Conservation (phyloP, 1,139 yeast species). For the Waltiozyma solani region DNA sequence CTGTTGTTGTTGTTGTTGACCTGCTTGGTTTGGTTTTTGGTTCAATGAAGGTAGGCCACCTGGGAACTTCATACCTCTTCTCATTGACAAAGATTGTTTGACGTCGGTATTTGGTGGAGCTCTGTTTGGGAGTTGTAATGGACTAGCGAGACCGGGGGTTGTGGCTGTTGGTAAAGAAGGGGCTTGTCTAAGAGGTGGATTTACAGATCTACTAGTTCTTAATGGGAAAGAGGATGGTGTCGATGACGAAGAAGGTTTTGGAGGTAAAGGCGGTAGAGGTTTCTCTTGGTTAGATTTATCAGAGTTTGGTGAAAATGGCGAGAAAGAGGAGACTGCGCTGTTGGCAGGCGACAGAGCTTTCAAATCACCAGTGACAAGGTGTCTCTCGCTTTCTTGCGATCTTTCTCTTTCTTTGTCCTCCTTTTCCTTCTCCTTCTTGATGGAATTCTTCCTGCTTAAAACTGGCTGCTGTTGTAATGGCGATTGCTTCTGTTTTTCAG, state of each 20-base stretch:
- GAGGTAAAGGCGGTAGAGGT: conserved; percentile 27
- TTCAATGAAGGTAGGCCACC: conserved; percentile 14
- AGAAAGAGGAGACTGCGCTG: too few relatives aligned
- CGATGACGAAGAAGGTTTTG: conserved; percentile 1
- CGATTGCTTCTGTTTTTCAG: too few relatives aligned
- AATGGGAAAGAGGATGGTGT: background rate
- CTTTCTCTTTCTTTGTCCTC: conserved; percentile 6
- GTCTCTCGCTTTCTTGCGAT: background rate
- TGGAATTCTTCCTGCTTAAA: background rate
- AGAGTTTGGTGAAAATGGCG: too few relatives aligned
- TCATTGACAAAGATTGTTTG: conserved; percentile 45
- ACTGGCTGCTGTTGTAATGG: background rate
- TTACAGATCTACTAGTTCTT: background rate
- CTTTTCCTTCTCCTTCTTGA: conserved; percentile 1
- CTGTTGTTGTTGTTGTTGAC: background rate
- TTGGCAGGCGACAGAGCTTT: too few relatives aligned
- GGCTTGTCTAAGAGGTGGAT: conserved; percentile 13
- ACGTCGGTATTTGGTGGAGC: conserved; percentile 5
- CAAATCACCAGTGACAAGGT: background rate
- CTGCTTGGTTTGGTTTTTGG: background rate
- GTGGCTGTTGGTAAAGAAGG: conserved; percentile 12
- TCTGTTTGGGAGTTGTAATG: background rate
- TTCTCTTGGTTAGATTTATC: conserved; percentile 12
- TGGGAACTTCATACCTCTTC: conserved; percentile 32
- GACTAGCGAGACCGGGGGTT: too few relatives aligned